These are phyloP conservation scores for Ministeria vibrans DNA, from an alignment of 78 protist species.

Conservation along the genomic window DNA sequence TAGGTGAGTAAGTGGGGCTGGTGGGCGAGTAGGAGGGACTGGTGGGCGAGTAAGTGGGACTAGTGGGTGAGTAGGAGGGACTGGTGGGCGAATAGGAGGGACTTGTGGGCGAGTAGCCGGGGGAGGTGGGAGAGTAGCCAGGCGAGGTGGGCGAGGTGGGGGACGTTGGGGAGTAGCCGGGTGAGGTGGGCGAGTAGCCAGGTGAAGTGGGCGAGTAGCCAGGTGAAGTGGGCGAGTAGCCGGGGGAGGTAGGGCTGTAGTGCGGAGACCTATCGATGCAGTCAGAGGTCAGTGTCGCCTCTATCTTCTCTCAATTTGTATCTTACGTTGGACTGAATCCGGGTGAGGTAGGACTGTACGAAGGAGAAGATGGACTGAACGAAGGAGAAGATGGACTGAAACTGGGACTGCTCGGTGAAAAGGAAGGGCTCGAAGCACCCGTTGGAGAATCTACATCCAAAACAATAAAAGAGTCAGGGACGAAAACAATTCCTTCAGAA, in stretches of 20 bases:
- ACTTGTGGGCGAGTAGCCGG: slow-evolving; percentile 66
- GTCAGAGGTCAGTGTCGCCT: too few species aligned
- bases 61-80: slow-evolving; percentile 68
- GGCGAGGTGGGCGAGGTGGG: slow-evolving; percentile 81
- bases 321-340: slow-evolving; percentile 45
- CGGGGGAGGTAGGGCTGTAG: slow-evolving; percentile 48
- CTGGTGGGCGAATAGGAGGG: slow-evolving; percentile 71
- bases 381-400: slow-evolving; percentile 66
- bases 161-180: slow-evolving; percentile 55
- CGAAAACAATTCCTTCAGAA: background rate
- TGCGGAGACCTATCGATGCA: background rate
- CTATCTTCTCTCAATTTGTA: too few species aligned
- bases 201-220: slow-evolving; percentile 43
- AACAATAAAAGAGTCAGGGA: background rate
- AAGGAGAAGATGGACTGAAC: slow-evolving; percentile 45
- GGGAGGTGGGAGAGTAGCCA: slow-evolving; percentile 54
- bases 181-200: slow-evolving; percentile 44
- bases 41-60: slow-evolving; percentile 65
- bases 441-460: background rate
- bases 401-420: slow-evolving; percentile 51
- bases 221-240: slow-evolving; percentile 31
- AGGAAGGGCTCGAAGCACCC: background rate
- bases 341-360: slow-evolving; percentile 65
- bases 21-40: slow-evolving; percentile 74
- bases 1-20: slow-evolving; percentile 60